Base-by-base conservation (phyloP, 192 early-diverging fungal species). In the Coemansia biformis region DNA sequence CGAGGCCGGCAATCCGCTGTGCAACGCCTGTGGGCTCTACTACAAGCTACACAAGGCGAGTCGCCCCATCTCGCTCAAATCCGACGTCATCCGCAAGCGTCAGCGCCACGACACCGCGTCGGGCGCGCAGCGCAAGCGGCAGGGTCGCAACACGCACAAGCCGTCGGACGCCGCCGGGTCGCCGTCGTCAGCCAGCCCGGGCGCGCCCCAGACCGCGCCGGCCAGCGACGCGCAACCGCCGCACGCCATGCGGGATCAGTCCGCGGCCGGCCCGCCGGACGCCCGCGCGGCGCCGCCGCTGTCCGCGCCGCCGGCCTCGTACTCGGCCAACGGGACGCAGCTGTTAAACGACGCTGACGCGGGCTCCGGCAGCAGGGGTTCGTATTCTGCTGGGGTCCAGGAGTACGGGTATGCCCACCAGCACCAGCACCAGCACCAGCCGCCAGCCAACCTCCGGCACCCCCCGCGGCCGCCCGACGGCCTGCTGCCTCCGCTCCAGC, bases 1-100 rank as follows among this genome's bases (percentile, higher is more conserved):
- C 59, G 85, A 85, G 19, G 75, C 82, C 34, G 93, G 93, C 12
- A 83, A 86, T n/a, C 81, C 91, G 4, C 79, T 99, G 26, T 99
- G 96, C 64, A 99, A 99, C 55, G 96, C 96, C 5, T 99, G 96
- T 56, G 96, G 96, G 0, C 58, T 99, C 35, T 99, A 91, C 57
- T 85, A 84, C 64, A 98, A 96, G 64, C 75, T 99, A 14, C 96
- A 99, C 67, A 89, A 90, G 32, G 85, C 89, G 24, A 82, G 83
- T 8, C 77, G 96, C 38, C 96, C 96, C 0, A 79, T 91, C 14
- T 79, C 80, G 40, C 77, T 99, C 48, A 94, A 92, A 73, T 91
- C 87, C 1, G 90, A 93, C 58, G 85, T 94, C n/a, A 95, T 99
- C 56, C 81, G 91, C 51, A 97, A 93, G 57, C 87, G 96, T 28